Evolutionary conservation across 78 protist genomes (phyloP).

Genomic region (Dictyostelium firmibasis): DNA sequence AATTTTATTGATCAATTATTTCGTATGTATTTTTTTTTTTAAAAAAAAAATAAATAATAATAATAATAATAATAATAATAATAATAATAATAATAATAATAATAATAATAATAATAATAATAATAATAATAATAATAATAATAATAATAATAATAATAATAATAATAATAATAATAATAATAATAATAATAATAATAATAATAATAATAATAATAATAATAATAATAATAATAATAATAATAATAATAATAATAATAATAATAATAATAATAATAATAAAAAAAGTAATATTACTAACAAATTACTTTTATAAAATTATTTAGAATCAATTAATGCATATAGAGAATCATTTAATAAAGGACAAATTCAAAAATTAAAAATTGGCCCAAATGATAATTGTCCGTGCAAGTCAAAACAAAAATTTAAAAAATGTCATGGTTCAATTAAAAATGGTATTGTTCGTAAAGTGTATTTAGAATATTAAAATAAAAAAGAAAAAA

Average conservation of each 20-base stretch:
- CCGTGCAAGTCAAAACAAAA: constrained; percentile 50
- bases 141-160: not conserved
- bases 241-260: too few species aligned
- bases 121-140: not conserved
- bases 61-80: not conserved
- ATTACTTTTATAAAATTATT: too few species aligned
- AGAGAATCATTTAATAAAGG: not conserved
- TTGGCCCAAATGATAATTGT: constrained; percentile 45
- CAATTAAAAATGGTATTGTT: not conserved
- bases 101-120: not conserved
- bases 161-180: too few species aligned
- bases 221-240: too few species aligned
- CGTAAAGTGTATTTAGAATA: not conserved
- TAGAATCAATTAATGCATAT: constrained; percentile 34
- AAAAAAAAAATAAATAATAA: not conserved
- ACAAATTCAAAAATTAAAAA: constrained; percentile 30
- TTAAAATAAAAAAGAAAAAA: not conserved
- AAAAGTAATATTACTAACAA: too few species aligned
- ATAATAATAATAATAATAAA: too few species aligned
- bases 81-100: not conserved
- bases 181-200: too few species aligned
- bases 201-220: too few species aligned
- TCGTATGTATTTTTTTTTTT: constrained; percentile 1
- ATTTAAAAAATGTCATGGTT: constrained; percentile 76
- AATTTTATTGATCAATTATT: constrained; percentile 24